Evolutionary conservation across 2,329 filamentous ascomycete genomes (phyloP).

Genomic region (Ophiosphaerella narmari): DNA sequence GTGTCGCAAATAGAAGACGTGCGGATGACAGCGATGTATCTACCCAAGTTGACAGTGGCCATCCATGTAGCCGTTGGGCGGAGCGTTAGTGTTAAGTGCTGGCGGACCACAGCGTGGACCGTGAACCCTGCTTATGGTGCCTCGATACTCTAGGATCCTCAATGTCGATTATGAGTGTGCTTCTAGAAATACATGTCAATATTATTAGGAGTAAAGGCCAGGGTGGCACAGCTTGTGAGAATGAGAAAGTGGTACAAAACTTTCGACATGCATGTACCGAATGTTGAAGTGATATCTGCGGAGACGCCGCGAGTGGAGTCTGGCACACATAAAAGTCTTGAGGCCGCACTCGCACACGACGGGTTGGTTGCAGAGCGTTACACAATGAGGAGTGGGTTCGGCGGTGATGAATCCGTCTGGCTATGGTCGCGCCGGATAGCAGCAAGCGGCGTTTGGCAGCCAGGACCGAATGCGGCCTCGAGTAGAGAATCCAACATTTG

Average conservation of each 20-base stretch:
- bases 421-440: slow-evolving; percentile 11
- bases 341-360: slow-evolving; percentile 32
- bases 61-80: slow-evolving; percentile 25
- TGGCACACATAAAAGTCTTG: slow-evolving; percentile 14
- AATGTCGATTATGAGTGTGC: slow-evolving; percentile 23
- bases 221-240: slow-evolving; percentile 38
- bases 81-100: slow-evolving; percentile 30
- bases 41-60: slow-evolving; percentile 22
- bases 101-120: slow-evolving; percentile 30
- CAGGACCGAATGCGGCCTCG: slow-evolving; percentile 9
- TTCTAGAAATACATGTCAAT: slow-evolving; percentile 36
- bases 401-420: slow-evolving; percentile 24
- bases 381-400: slow-evolving; percentile 28
- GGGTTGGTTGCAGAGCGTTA: slow-evolving; percentile 29
- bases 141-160: slow-evolving; percentile 17
- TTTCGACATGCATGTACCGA: slow-evolving; percentile 29
- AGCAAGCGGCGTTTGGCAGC: slow-evolving; percentile 10
- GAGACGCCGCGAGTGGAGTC: slow-evolving; percentile 27
- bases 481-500: slow-evolving; percentile 17
- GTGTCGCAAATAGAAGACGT: slow-evolving; percentile 25
- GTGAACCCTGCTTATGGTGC: slow-evolving; percentile 25
- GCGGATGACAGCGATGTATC: slow-evolving; percentile 15
- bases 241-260: slow-evolving; percentile 35
- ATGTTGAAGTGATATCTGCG: slow-evolving; percentile 23
- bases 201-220: slow-evolving; percentile 34